A percentile compares a stretch with the other conserved stretches of the same genome.
These are phyloP conservation scores for Stellera chamaejasme DNA, from an alignment of 345 rosid species.

Conservation along the genomic window DNA sequence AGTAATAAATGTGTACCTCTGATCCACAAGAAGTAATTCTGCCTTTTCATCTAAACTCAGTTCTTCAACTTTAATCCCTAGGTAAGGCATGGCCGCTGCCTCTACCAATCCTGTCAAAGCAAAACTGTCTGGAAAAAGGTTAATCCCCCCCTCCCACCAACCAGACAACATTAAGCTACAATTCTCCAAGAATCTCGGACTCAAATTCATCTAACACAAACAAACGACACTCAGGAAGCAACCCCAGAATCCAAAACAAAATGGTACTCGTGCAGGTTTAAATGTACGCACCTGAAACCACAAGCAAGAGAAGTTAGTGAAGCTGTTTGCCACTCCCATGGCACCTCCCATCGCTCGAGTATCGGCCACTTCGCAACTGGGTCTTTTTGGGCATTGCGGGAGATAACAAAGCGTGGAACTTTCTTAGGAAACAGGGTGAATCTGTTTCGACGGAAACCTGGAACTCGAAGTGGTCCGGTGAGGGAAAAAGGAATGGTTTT, in stretches of 20 bases:
- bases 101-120: slow-evolving; percentile 82
- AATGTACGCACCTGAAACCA: slow-evolving; percentile 56
- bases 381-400: slow-evolving; percentile 45
- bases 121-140: slow-evolving; percentile 83
- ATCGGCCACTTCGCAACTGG: slow-evolving; percentile 52
- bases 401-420: slow-evolving; percentile 24
- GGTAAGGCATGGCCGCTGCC: slow-evolving; percentile 45
- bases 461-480: slow-evolving; percentile 7
- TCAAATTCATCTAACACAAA: not conserved
- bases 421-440: slow-evolving; percentile 12
- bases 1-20: slow-evolving; percentile 37
- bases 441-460: slow-evolving; percentile 16
- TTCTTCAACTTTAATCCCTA: slow-evolving; percentile 56
- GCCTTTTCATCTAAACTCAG: slow-evolving; percentile 83
- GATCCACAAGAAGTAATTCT: slow-evolving; percentile 67
- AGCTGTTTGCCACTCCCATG: slow-evolving; percentile 88
- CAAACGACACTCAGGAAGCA: not conserved
- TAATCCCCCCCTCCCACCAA: slow-evolving; percentile 21
- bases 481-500: slow-evolving; percentile 11
- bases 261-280: not conserved
- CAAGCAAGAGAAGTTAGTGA: slow-evolving; percentile 85
- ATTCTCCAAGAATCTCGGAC: not conserved
- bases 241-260: not conserved
- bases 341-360: slow-evolving; percentile 82
- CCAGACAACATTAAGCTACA: not conserved